Conservation (phyloP, 345 rosid species). For the Rhodamnia argentea region DNA sequence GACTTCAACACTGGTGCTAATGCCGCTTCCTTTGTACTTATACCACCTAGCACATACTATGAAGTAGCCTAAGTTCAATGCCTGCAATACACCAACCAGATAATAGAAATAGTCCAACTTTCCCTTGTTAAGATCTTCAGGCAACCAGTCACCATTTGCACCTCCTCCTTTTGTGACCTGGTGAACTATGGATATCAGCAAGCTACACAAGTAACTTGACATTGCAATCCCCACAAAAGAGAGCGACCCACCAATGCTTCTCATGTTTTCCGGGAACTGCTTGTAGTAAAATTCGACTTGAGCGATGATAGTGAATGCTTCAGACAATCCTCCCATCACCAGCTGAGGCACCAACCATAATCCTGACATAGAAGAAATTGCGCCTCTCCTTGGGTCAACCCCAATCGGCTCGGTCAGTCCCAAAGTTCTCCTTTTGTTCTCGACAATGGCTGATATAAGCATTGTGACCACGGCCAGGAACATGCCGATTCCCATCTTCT, state of each 20-base stretch:
- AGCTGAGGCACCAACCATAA: conserved; percentile 50
- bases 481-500: conserved; percentile 33
- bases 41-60: conserved; percentile 24
- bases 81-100: conserved; percentile 21
- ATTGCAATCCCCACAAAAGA: conserved; percentile 14
- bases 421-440: conserved; percentile 26
- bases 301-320: conserved; percentile 25
- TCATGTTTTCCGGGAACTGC: conserved; percentile 48
- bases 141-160: conserved; percentile 17
- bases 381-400: conserved; percentile 24
- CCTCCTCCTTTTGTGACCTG: conserved; percentile 5
- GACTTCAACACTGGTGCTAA: not conserved
- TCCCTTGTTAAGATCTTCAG: conserved; percentile 36
- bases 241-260: conserved; percentile 32
- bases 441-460: conserved; percentile 37
- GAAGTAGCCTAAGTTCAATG: conserved; percentile 20
- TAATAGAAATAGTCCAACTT: conserved; percentile 29
- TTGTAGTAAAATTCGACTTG: conserved; percentile 36
- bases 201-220: conserved; percentile 24
- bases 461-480: conserved; percentile 21
- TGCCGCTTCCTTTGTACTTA: conserved; percentile 18
- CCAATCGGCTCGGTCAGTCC: conserved; percentile 43
- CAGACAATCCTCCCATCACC: conserved; percentile 30
- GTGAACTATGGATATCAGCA: conserved; percentile 25
- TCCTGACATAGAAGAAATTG: conserved; percentile 47